Percentiles rank a stretch among this genome's conserved stretches.
phyloP scores from a whole-genome alignment of 106 monocot species.

The Gastrodia elata region DNA sequence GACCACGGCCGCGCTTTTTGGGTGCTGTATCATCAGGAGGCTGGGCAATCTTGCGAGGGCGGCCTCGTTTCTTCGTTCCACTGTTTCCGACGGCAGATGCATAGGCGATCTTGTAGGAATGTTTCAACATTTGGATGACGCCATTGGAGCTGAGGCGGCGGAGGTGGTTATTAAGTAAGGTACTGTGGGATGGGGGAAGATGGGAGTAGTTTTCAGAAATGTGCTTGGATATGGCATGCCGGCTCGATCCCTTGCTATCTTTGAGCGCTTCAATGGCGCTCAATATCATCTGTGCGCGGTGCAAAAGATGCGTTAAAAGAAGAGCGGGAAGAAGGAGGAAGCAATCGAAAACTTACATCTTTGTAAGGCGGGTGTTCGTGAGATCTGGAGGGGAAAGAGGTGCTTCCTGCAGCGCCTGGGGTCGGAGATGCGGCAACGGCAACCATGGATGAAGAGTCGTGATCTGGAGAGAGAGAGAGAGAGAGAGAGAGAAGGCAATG shows the following conservation, averaged over 20 bases:
- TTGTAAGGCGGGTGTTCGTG: conserved; percentile 20
- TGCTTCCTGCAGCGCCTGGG: conserved; percentile 1
- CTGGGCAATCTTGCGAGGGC: conserved; percentile 5
- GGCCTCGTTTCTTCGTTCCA: not conserved
- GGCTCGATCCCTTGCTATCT: conserved; percentile 18
- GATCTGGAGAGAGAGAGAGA: not conserved
- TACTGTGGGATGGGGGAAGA: conserved; percentile 10
- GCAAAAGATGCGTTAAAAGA: not conserved
- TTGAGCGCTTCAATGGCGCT: conserved; percentile 13
- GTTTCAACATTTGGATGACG: conserved; percentile 7
- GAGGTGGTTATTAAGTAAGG: conserved; percentile 14
- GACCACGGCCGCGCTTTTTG: not conserved
- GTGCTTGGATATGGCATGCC: conserved; percentile 14
- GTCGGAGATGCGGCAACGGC: conserved; percentile 6
- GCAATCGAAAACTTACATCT: conserved; percentile 8
- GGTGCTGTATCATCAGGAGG: not conserved
- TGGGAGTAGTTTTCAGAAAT: conserved; percentile 4
- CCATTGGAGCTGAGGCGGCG: conserved; percentile 11
- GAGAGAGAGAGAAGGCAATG: not conserved
- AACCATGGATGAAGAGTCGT: not conserved
- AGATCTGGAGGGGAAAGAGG: not conserved
- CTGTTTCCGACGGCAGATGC: not conserved
- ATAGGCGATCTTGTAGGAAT: conserved; percentile 17
- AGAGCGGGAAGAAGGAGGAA: not conserved
- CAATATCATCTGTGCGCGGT: conserved; percentile 13